phyloP scores from a whole-genome alignment of 2,329 filamentous ascomycete species.

The Colletotrichum plurivorum region DNA sequence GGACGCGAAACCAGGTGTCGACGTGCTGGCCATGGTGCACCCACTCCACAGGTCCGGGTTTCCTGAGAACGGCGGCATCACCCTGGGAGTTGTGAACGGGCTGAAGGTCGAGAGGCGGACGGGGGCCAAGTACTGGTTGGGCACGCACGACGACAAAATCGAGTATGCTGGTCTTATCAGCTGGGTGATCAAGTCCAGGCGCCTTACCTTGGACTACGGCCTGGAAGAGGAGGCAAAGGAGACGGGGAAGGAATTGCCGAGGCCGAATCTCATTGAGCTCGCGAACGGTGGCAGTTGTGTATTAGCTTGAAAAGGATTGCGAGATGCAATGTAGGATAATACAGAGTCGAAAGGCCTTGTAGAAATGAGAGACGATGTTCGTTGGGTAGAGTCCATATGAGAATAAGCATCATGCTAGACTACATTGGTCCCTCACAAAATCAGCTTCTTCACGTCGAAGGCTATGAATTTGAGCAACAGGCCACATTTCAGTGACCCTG shows the following conservation, averaged over 20 bases:
- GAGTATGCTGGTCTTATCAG: conserved; percentile 20
- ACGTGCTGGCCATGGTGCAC: conserved; percentile 1
- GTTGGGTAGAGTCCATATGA: too few relatives aligned
- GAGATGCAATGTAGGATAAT: too few relatives aligned
- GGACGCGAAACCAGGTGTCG: neutral
- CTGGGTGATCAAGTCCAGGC: neutral
- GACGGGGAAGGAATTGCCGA: neutral
- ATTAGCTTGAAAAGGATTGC: neutral
- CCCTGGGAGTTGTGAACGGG: conserved; percentile 4
- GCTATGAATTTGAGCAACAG: too few relatives aligned
- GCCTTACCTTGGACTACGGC: conserved; percentile 2
- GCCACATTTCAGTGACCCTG: too few relatives aligned
- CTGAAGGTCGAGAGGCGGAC: conserved; percentile 4
- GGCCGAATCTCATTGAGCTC: neutral
- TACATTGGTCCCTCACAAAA: too few relatives aligned
- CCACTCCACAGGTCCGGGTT: conserved; percentile 3
- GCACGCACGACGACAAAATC: conserved; percentile 20
- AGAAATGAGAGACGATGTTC: too few relatives aligned
- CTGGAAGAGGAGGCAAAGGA: conserved; percentile 3
- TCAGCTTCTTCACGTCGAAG: too few relatives aligned
- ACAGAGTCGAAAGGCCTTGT: too few relatives aligned
- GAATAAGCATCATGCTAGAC: too few relatives aligned
- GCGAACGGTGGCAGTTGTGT: neutral
- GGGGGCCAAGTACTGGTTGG: conserved; percentile 13
- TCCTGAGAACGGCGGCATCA: neutral